Evolutionary conservation across 2,329 filamentous ascomycete species (phyloP), one percentile per base, ranked within the genome.

Genomic region (Metarhizium robertsii): DNA sequence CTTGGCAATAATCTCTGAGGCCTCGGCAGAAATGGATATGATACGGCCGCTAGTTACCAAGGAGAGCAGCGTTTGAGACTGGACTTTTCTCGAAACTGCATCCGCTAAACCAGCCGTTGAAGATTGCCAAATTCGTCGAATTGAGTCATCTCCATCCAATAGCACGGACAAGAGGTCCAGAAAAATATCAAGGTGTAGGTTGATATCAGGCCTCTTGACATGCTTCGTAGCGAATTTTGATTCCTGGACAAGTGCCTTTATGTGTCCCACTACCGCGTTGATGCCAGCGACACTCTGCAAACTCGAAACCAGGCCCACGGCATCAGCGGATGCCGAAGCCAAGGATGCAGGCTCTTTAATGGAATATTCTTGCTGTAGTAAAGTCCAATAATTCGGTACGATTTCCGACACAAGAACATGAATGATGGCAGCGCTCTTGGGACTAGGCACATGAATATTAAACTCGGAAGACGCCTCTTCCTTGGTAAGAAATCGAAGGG

Each of bases 321-420:
- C 61, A 43, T 79, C 78, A 29, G 62, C 63, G 61, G 68, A 61
- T 52, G 56, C 62, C 20, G 54, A 57, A 3, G 30, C 42, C 34
- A 53, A 46, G 2, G 51, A 10, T 32, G 60, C 51, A 6, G 52
- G 40, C 42, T 53, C 57, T 11, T 57, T 56, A 25, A 59, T 40
- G 2, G 61, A 57, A 32, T 66, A 67, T n/a, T 71, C 73, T 56
- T 80, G 78, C 42, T 75, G 71, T 16, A 92, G 65, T 8, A 83
- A 64, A 3, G 76, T 66, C 92, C 94, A 97, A 70, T 92, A 95
- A 65, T 92, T 88, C 1, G 89, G 88, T 7, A 90, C 75, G 30
- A 88, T 91, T 36, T 85, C 81, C 16, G 80, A 85, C 57, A 95
- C 83, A 40, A 99, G 73, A 3, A 82, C 73, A 65, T 91, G 85